phyloP scores from a whole-genome alignment of 2,329 filamentous ascomycete species.

The Aspergillus sp. region DNA sequence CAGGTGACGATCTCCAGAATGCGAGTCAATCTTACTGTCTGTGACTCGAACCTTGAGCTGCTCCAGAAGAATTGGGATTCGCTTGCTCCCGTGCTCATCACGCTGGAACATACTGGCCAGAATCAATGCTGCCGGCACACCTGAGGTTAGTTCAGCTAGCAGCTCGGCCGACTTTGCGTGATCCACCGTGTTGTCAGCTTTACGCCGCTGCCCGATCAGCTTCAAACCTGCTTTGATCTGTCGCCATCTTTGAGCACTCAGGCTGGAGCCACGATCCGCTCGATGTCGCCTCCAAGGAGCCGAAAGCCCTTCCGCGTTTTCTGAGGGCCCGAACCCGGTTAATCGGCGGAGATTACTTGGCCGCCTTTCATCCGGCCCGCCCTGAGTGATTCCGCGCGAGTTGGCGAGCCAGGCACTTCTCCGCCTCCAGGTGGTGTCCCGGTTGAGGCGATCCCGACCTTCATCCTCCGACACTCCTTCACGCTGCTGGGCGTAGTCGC shows the following conservation, averaged over 20 bases:
- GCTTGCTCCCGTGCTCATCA: conserved; percentile 91
- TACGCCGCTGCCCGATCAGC: conserved; percentile 72
- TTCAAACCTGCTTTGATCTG: conserved; percentile 89
- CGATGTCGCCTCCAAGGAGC: conserved; percentile 53
- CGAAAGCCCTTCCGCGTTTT: conserved; percentile 62
- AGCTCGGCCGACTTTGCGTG: conserved; percentile 94
- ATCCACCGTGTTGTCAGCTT: conserved; percentile 81
- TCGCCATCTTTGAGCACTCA: conserved; percentile 79
- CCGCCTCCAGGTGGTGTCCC: conserved; percentile 58
- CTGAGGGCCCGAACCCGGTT: conserved; percentile 64
- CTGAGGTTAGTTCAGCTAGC: conserved; percentile 90
- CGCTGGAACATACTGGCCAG: conserved; percentile 97
- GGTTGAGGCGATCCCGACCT: conserved; percentile 62
- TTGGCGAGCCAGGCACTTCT: conserved; percentile 58
- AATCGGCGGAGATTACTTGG: conserved; percentile 65
- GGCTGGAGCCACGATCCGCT: conserved; percentile 67
- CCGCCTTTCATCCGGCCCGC: conserved; percentile 53
- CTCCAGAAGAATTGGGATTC: conserved; percentile 91
- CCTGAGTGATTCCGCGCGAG: conserved; percentile 47
- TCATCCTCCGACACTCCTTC: conserved; percentile 74
- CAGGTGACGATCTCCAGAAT: conserved; percentile 67
- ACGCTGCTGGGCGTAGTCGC: conserved; percentile 58
- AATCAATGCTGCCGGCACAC: conserved; percentile 88
- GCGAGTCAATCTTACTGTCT: conserved; percentile 69
- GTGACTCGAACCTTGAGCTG: conserved; percentile 87